Evolutionary conservation across 2,329 filamentous ascomycete genomes (phyloP).

Genomic region (Exophiala dermatitidis): DNA sequence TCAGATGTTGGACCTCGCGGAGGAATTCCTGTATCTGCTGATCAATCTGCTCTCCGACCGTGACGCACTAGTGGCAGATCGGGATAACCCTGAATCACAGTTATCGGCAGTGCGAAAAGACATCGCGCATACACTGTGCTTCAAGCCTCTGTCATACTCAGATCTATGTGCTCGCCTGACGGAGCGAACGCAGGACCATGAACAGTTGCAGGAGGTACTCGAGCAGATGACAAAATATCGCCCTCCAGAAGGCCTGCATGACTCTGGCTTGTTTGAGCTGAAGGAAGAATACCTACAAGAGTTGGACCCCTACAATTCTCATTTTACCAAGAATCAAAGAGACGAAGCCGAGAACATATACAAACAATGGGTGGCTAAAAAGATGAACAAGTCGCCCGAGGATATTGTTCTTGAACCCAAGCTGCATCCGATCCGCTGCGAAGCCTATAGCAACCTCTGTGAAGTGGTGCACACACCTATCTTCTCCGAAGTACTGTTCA

Average conservation of each 20-base stretch:
- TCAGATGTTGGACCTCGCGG: slow-evolving; percentile 85
- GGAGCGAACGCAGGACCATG: slow-evolving; percentile 81
- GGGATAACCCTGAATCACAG: slow-evolving; percentile 59
- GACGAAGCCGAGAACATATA: slow-evolving; percentile 91
- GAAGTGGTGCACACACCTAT: slow-evolving; percentile 74
- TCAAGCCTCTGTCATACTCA: slow-evolving; percentile 91
- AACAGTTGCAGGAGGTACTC: slow-evolving; percentile 77
- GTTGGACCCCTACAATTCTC: slow-evolving; percentile 89
- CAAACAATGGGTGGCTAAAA: slow-evolving; percentile 78
- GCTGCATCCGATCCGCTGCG: slow-evolving; percentile 65
- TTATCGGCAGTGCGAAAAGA: slow-evolving; percentile 73
- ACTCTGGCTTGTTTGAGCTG: slow-evolving; percentile 89
- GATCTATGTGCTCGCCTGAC: slow-evolving; percentile 80
- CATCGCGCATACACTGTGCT: slow-evolving; percentile 87
- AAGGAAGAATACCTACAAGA: slow-evolving; percentile 78
- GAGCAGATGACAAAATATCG: slow-evolving; percentile 85
- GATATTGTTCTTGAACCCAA: slow-evolving; percentile 91
- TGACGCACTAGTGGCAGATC: slow-evolving; percentile 64
- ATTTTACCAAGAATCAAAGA: slow-evolving; percentile 94
- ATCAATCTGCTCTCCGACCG: slow-evolving; percentile 87
- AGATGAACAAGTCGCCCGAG: slow-evolving; percentile 68
- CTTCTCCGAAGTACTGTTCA: slow-evolving; percentile 86
- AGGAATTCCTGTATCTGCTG: slow-evolving; percentile 90
- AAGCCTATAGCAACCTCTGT: slow-evolving; percentile 69
- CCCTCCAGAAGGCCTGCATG: slow-evolving; percentile 80